Evolutionary conservation across 495 filamentous ascomycete genomes (phyloP), one percentile per base, ranked within the genome.

Genomic region (Xylaria acuta): DNA sequence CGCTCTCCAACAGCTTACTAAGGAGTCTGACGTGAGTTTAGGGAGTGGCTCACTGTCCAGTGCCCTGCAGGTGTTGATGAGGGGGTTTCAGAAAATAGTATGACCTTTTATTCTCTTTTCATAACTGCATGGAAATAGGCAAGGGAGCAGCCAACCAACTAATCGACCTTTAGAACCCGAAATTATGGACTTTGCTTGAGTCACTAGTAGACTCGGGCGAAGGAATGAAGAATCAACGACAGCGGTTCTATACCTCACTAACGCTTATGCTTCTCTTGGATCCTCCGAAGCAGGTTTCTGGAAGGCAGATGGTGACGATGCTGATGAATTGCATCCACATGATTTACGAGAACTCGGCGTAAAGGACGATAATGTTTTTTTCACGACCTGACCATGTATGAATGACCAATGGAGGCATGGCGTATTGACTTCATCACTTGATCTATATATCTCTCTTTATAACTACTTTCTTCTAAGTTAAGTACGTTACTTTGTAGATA

Each of bases 251-350:
- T 64, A 64, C 62, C 0, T 47, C 62, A 1, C 38, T 64, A 9
- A 64, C 41, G 5, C 40, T 64, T 40, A 64, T 64, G 62, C 62
- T 64, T 49, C 62, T 47, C 38, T 45, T 64, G 62, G 40, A 64
- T 34, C 38, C 62, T 3, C 41, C 40, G 41, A 49, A 41, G 38
- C 59, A 63, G 22, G 59, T n/a, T 8, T 64, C 41, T 36, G 62
- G 62, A 4, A 30, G 5, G 12, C 41, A 64, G 40, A 64, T 64
- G 62, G 41, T 49, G 41, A 45, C 62, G 14, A 64, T 64, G 25
- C 14, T 64, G 27, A 64, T 64, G 25, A 64, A 47, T 6, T 45
- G 38, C 41, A 47, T 64, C 41, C 25, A 47, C 34, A 64, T 47
- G 62, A 64, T 47, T 18, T 64, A 43, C 6, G 62, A 41, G 20